Percentiles rank a stretch among this genome's conserved stretches.
Conservation (phyloP, 345 rosid species). For the Pistacia vera region DNA sequence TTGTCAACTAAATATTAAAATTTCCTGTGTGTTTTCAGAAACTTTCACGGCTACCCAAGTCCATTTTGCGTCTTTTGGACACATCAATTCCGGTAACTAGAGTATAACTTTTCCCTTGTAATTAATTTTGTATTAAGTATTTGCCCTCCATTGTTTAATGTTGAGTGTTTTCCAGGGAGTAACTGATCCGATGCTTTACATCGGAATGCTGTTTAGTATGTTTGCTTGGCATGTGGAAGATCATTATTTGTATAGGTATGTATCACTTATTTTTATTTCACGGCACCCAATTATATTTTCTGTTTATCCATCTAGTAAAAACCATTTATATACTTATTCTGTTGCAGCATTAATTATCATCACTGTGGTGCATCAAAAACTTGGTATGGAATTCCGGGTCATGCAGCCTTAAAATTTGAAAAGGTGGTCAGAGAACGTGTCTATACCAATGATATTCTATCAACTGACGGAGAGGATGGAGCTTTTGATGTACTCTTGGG, state of each 20-base stretch:
- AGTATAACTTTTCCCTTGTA: background rate
- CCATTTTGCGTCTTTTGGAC: constrained; percentile 85
- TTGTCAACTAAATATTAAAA: background rate
- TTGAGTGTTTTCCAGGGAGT: constrained; percentile 76
- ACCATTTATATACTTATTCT: constrained; percentile 6
- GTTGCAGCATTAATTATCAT: constrained; percentile 90
- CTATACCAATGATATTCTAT: constrained; percentile 71
- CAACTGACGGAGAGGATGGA: constrained; percentile 87
- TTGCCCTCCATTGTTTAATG: constrained; percentile 6
- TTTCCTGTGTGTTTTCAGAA: constrained; percentile 48
- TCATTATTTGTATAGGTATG: constrained; percentile 95
- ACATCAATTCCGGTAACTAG: constrained; percentile 79
- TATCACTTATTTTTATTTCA: background rate
- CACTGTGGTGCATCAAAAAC: constrained; percentile 99
- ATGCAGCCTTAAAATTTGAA: constrained; percentile 90
- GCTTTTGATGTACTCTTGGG: constrained; percentile 97
- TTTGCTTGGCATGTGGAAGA: constrained; percentile 99
- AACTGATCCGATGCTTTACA: constrained; percentile 99
- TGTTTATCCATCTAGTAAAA: background rate
- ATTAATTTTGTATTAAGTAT: background rate
- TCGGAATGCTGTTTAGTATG: constrained; percentile 98
- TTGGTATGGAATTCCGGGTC: constrained; percentile 98
- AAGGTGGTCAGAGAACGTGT: constrained; percentile 88
- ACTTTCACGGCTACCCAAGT: constrained; percentile 83
- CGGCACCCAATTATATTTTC: background rate